Conservation (phyloP, 1,284 basidiomycete species). For the Mycena sp. region DNA sequence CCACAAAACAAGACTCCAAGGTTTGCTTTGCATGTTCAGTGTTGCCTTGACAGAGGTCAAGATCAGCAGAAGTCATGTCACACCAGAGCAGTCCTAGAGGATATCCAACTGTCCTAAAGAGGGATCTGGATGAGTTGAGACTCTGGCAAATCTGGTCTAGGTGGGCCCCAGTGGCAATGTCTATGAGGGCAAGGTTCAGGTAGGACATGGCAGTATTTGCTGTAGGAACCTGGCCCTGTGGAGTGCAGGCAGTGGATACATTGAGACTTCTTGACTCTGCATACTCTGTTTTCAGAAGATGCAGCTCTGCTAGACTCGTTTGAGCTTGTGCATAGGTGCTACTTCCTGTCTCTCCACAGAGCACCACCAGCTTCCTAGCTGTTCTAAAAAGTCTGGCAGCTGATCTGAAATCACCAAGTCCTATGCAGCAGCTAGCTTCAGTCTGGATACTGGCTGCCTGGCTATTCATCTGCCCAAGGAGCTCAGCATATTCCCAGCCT, state of each 20-base stretch:
- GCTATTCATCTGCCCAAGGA: no score
- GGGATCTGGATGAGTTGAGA: neutral
- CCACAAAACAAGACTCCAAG: neutral
- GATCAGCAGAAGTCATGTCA: neutral
- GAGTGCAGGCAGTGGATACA: neutral
- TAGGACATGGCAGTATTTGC: neutral
- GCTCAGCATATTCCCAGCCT: no score
- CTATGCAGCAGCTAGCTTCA: no score
- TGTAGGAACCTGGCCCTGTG: no score
- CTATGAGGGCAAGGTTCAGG: neutral
- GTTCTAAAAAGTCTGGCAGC: no score
- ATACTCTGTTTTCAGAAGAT: conserved; percentile 1
- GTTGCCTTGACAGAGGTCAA: neutral
- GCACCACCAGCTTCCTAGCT: no score
- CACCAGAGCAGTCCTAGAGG: neutral
- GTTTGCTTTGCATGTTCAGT: neutral
- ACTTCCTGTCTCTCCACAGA: no score
- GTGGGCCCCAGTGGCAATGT: neutral
- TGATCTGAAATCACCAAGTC: no score
- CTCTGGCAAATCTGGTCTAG: neutral
- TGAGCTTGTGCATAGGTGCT: no score
- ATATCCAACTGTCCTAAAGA: neutral
- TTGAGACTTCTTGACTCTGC: neutral
- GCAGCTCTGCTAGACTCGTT: no score
- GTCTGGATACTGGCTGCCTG: no score